Conservation (phyloP, 768 basidiomycete species). For the Amylocystis lapponica region DNA sequence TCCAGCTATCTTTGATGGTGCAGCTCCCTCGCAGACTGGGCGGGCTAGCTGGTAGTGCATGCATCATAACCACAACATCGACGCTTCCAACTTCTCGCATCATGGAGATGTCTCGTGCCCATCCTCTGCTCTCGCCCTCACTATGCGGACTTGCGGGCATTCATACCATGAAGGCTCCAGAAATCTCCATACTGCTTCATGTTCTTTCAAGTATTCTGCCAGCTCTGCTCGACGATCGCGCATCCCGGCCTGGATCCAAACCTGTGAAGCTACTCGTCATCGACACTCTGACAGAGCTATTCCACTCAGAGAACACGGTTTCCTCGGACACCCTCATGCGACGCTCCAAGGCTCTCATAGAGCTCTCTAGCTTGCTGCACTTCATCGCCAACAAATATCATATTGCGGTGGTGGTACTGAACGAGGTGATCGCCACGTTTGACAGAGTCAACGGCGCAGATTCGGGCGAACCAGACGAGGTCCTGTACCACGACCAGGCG, state of each 20-base stretch:
- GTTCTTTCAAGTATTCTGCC: slow-evolving; percentile 54
- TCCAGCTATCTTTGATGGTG: slow-evolving; percentile 76
- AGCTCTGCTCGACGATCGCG: slow-evolving; percentile 35
- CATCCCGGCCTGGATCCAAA: slow-evolving; percentile 28
- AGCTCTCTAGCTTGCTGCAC: slow-evolving; percentile 69
- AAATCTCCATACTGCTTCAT: slow-evolving; percentile 47
- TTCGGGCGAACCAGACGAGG: slow-evolving; percentile 26
- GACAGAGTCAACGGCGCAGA: slow-evolving; percentile 14
- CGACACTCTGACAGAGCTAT: slow-evolving; percentile 84
- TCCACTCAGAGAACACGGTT: slow-evolving; percentile 59
- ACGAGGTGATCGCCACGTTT: slow-evolving; percentile 72
- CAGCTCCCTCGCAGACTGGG: slow-evolving; percentile 58
- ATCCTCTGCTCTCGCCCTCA: slow-evolving; percentile 39
- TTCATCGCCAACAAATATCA: slow-evolving; percentile 54
- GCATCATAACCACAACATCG: slow-evolving; percentile 73
- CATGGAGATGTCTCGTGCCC: slow-evolving; percentile 53
- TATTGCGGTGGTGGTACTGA: slow-evolving; percentile 78
- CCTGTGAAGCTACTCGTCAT: slow-evolving; percentile 79
- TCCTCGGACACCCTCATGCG: slow-evolving; percentile 59
- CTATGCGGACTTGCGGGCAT: slow-evolving; percentile 48
- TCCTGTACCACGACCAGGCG: slow-evolving; percentile 68
- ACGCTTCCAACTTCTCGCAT: slow-evolving; percentile 64
- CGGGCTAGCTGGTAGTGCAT: slow-evolving; percentile 61
- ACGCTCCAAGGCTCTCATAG: slow-evolving; percentile 63
- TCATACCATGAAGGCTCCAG: slow-evolving; percentile 54